Evolutionary conservation across 345 rosid genomes (phyloP), one percentile per base, ranked within the genome.

Genomic region (Noccaea caerulescens): DNA sequence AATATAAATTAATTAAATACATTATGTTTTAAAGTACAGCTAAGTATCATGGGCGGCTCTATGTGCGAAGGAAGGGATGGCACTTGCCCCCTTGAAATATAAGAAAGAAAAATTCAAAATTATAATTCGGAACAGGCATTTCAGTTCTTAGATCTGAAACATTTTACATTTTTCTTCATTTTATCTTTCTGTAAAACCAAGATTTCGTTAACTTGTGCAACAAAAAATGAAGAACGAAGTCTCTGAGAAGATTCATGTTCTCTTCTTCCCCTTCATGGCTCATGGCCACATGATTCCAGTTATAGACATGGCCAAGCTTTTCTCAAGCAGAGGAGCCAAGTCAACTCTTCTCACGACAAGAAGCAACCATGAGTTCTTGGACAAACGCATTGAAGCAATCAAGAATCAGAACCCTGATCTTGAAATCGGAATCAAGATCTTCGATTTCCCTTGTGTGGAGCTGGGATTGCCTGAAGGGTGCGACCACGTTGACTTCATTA

Each of bases 201-300:
- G 60, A 53, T 39, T 14, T 52, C 30, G 47, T 41, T 16, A 27
- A 27, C 2, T 27, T 69, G 43, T 50, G 10, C 61, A 20, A 53
- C 25, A 42, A 68, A 75, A 27, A 44, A 75, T 84, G 85, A 71
- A 9, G 49, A 71, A 9, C 11, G 52, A 69, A 61, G 72, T 18
- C 46, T 66, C 20, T 34, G 66, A 63, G 66, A 32, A 14, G 23
- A 56, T 85, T n/a, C 82, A 65, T 47, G 23, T 85, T 2, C 51
- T 82, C 55, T 82, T 85, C 78, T 78, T 81, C 58, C 86, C 89
- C 8, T 80, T 78, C 76, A 53, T 83, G 85, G 83, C 88, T 62
- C 84, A 82, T 7, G 86, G 92, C 47, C 89, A 83, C 64, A 76
- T 78, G 66, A 85, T 87, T 11, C 92, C 86, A 3, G 23, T 33